Conservation (phyloP, 2,329 filamentous ascomycete species). For the Didymella exigua region DNA sequence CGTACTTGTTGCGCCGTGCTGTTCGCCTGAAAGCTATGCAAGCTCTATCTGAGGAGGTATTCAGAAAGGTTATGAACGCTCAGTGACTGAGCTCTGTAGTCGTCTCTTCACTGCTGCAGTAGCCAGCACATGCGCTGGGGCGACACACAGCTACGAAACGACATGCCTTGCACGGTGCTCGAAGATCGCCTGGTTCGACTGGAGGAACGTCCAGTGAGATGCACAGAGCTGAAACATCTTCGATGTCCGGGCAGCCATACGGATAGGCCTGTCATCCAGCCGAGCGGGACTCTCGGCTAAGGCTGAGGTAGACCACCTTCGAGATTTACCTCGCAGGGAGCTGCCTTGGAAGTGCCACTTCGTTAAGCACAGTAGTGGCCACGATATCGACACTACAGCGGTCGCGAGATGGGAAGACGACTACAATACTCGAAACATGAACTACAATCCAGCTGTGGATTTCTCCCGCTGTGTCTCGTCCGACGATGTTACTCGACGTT, state of each 20-base stretch:
- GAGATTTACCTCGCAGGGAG: background rate
- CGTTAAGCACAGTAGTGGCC: background rate
- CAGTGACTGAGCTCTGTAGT: background rate
- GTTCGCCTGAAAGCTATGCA: background rate
- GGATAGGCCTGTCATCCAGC: background rate
- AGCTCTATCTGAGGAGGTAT: background rate
- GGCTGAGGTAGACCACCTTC: too few relatives aligned
- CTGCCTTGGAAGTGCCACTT: background rate
- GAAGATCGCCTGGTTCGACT: background rate
- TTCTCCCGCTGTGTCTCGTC: conserved; percentile 46
- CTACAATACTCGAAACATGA: conserved; percentile 9
- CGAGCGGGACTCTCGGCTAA: too few relatives aligned
- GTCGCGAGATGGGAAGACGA: conserved; percentile 9
- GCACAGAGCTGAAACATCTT: background rate
- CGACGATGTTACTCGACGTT: conserved; percentile 49
- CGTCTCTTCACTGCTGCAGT: conserved; percentile 1
- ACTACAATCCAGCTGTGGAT: conserved; percentile 33
- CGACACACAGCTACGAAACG: background rate
- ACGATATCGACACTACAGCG: background rate
- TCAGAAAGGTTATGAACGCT: background rate
- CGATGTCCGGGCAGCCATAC: background rate
- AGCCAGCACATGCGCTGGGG: background rate
- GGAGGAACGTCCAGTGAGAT: too few relatives aligned
- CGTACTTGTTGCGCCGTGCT: conserved; percentile 2
- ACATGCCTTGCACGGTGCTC: background rate